Evolutionary conservation across 441 rosid species (phyloP).

Genomic region (Syzygium syzygioides): DNA sequence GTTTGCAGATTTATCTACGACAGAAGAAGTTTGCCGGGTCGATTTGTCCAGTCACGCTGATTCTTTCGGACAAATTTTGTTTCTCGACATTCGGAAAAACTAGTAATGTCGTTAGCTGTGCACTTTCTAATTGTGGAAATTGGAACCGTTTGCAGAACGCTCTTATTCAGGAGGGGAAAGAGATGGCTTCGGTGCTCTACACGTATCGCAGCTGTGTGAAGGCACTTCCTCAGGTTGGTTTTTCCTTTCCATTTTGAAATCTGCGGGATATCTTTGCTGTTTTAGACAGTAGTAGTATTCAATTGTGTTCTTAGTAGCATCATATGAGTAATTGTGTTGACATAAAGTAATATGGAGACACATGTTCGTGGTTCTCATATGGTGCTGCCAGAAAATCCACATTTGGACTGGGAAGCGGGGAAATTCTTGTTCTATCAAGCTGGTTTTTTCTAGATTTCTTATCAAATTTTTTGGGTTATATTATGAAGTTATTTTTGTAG

Average conservation of each 20-base stretch:
- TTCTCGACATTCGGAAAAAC: neutral
- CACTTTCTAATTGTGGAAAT: neutral
- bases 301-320: neutral
- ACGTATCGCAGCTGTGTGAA: slow-evolving; percentile 98
- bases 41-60: neutral
- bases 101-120: neutral
- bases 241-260: slow-evolving; percentile 12
- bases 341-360: neutral
- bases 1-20: neutral
- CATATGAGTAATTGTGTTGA: neutral
- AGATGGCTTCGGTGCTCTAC: slow-evolving; percentile 95
- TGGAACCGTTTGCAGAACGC: slow-evolving; percentile 53
- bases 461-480: neutral
- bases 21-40: neutral
- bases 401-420: neutral
- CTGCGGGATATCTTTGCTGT: neutral
- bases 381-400: neutral
- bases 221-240: slow-evolving; percentile 96
- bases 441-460: neutral
- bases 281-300: neutral
- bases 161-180: slow-evolving; percentile 94
- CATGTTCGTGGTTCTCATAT: neutral
- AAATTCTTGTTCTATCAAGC: neutral
- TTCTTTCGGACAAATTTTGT: neutral
- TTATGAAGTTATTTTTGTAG: neutral